phyloP scores from a whole-genome alignment of 2,329 filamentous ascomycete species.

The Penicillium hesseltinei region DNA sequence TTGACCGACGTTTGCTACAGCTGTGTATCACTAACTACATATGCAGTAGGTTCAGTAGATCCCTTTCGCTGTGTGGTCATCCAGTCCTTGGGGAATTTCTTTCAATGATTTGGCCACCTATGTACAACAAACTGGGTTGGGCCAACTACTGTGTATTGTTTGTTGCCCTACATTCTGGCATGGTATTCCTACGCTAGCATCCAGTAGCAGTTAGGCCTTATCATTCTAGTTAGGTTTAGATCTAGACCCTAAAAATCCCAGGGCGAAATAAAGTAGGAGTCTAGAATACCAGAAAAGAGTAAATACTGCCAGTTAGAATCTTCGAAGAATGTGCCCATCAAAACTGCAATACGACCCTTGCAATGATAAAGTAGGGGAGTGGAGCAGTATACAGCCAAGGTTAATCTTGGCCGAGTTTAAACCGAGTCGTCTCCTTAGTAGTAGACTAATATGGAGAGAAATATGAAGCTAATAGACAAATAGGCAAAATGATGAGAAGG shows the following conservation, averaged over 20 bases:
- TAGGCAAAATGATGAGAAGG: not conserved
- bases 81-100: not conserved
- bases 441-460: not conserved
- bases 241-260: not conserved
- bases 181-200: not conserved
- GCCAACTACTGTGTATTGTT: not conserved
- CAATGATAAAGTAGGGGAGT: slow-evolving; percentile 8
- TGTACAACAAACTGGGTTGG: not conserved
- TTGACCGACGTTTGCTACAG: slow-evolving; percentile 4
- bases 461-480: not conserved
- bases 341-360: slow-evolving; percentile 5
- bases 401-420: slow-evolving; percentile 7
- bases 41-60: not conserved
- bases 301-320: slow-evolving; percentile 1
- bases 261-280: not conserved
- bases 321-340: slow-evolving; percentile 5
- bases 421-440: not conserved
- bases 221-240: not conserved
- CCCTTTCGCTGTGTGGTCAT: not conserved
- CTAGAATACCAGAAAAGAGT: slow-evolving; percentile 3
- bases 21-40: not conserved
- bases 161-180: not conserved
- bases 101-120: not conserved
- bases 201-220: no score
- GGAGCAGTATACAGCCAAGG: not conserved